A percentile compares a stretch with the other conserved stretches of the same genome.
phyloP scores from a whole-genome alignment of 176 grass and related monocot genomes.

The Secale cereale region DNA sequence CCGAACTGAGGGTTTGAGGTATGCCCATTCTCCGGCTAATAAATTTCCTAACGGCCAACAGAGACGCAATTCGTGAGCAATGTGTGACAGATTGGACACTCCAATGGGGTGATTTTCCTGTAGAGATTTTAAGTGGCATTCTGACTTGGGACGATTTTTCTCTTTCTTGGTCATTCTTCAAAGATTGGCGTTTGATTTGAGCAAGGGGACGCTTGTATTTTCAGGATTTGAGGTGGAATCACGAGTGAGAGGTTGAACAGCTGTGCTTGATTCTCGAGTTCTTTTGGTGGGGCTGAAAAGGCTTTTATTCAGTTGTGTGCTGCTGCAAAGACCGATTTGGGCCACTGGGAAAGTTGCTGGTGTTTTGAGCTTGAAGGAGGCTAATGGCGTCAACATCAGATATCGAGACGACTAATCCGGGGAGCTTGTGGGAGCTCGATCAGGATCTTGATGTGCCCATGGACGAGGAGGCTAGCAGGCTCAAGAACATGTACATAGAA shows the following conservation, averaged over 20 bases:
- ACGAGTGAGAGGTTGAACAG: neutral
- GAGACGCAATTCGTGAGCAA: too few species aligned
- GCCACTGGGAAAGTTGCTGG: neutral
- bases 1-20: too few species aligned
- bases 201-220: neutral
- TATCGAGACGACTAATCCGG: constrained; percentile 44
- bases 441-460: constrained; percentile 85
- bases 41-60: too few species aligned
- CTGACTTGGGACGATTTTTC: neutral
- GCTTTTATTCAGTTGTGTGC: neutral
- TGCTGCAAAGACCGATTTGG: constrained; percentile 20
- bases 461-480: constrained; percentile 62
- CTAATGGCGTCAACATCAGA: constrained; percentile 53
- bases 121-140: constrained; percentile 32
- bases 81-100: too few species aligned
- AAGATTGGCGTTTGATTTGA: neutral
- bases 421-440: constrained; percentile 77
- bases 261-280: neutral
- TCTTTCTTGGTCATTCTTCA: neutral
- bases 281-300: neutral
- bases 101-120: neutral
- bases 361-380: constrained; percentile 18
- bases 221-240: constrained; percentile 32
- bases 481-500: constrained; percentile 76
- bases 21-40: too few species aligned